Evolutionary conservation across 495 filamentous ascomycete genomes (phyloP).

Genomic region (Parathielavia appendiculata): DNA sequence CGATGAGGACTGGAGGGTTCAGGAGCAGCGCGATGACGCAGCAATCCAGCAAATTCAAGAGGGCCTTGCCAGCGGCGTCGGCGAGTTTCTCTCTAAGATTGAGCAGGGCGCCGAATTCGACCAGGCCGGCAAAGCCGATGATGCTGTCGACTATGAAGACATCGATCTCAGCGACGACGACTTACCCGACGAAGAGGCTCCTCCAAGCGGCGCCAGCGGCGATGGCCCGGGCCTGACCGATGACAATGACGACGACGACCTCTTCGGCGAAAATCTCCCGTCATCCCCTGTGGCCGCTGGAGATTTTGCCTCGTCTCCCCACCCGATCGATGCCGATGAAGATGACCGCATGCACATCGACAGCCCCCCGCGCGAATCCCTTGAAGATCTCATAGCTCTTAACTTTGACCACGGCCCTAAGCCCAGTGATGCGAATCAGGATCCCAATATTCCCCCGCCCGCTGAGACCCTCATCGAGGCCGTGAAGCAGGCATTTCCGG

Average conservation of each 20-base stretch:
- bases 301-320: constrained; percentile 32
- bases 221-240: constrained; percentile 46
- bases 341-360: constrained; percentile 30
- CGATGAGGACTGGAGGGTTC: constrained; percentile 28
- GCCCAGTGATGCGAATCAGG: constrained; percentile 37
- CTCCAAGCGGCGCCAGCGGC: constrained; percentile 27
- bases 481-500: constrained; percentile 63
- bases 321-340: constrained; percentile 29
- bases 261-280: constrained; percentile 42
- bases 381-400: constrained; percentile 33
- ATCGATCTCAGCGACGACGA: constrained; percentile 72
- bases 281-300: constrained; percentile 34
- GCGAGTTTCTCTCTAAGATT: constrained; percentile 25
- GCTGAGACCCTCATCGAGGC: constrained; percentile 63
- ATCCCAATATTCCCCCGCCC: constrained; percentile 50
- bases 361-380: constrained; percentile 16
- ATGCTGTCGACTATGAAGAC: constrained; percentile 74
- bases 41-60: constrained; percentile 21
- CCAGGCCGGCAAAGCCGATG: constrained; percentile 38
- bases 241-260: constrained; percentile 49
- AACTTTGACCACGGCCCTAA: constrained; percentile 45
- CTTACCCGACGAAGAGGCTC: constrained; percentile 42
- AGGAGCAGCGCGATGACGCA: constrained; percentile 28
- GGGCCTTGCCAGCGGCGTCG: constrained; percentile 14
- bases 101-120: constrained; percentile 28